phyloP scores from a whole-genome alignment of 2,329 filamentous ascomycete genomes.

The Macrophomina phaseolina region DNA sequence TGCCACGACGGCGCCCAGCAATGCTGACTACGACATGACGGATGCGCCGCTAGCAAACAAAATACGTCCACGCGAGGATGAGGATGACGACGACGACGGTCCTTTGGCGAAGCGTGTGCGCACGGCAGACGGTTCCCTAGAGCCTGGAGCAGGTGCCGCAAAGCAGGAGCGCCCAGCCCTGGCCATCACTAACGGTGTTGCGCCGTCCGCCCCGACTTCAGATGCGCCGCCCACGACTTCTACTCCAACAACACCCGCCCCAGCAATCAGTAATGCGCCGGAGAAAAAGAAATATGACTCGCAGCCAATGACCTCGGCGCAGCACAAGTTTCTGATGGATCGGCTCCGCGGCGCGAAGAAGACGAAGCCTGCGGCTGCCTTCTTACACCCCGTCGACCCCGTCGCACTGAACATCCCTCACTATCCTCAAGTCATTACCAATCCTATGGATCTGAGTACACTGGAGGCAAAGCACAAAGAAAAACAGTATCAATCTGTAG shows the following conservation, averaged over 20 bases:
- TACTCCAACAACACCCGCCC: constrained; percentile 11
- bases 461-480: constrained; percentile 82
- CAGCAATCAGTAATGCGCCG: constrained; percentile 25
- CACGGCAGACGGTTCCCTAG: constrained; percentile 58
- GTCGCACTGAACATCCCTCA: constrained; percentile 77
- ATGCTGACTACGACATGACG: constrained; percentile 42
- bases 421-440: constrained; percentile 73
- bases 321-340: constrained; percentile 67
- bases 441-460: constrained; percentile 82
- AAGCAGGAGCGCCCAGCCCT: constrained; percentile 51
- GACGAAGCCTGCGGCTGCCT: constrained; percentile 78
- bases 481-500: constrained; percentile 70
- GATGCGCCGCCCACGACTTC: background rate
- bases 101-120: constrained; percentile 82
- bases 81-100: constrained; percentile 63
- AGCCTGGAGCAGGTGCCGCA: constrained; percentile 43
- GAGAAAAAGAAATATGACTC: constrained; percentile 41
- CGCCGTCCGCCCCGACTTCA: background rate
- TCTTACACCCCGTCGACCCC: constrained; percentile 77
- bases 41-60: constrained; percentile 47
- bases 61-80: constrained; percentile 78
- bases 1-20: constrained; percentile 16
- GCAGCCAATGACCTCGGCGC: constrained; percentile 61
- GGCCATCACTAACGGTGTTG: constrained; percentile 6
- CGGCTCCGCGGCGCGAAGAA: constrained; percentile 80